Evolutionary conservation across 2,329 filamentous ascomycete genomes (phyloP).

Genomic region (Onygenales sp.): DNA sequence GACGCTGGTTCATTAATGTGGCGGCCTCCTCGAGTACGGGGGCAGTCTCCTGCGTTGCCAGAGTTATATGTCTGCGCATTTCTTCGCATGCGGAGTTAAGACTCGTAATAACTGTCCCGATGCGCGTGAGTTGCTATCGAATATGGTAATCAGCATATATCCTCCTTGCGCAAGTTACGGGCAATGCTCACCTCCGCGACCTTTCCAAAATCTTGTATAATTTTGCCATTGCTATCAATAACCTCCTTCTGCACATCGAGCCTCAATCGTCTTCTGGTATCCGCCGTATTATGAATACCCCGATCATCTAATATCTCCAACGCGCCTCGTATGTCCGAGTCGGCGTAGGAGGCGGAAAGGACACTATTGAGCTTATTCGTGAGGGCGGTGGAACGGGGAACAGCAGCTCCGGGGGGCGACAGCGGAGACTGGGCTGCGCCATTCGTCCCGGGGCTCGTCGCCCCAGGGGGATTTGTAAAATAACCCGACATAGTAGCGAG

Average conservation of each 20-base stretch:
- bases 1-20: conserved; percentile 61
- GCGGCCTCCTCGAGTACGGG: conserved; percentile 70
- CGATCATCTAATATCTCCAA: conserved; percentile 67
- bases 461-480: conserved; percentile 2
- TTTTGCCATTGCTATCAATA: conserved; percentile 81
- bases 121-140: conserved; percentile 69
- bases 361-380: conserved; percentile 75
- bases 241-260: conserved; percentile 84
- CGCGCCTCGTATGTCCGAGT: conserved; percentile 82
- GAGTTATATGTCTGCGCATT: conserved; percentile 67
- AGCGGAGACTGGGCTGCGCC: conserved; percentile 2
- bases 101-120: conserved; percentile 66
- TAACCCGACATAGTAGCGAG: conserved; percentile 6
- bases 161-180: background rate
- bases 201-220: conserved; percentile 77
- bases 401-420: background rate
- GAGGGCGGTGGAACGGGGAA: conserved; percentile 50
- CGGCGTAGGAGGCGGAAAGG: conserved; percentile 84
- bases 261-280: conserved; percentile 68
- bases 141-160: conserved; percentile 6
- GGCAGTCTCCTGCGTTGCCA: conserved; percentile 64
- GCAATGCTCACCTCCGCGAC: conserved; percentile 66
- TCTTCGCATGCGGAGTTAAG: conserved; percentile 71
- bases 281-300: conserved; percentile 61
- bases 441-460: conserved; percentile 4